Base-by-base conservation (phyloP, 2,329 filamentous ascomycete species). In the Chalara sp. region DNA sequence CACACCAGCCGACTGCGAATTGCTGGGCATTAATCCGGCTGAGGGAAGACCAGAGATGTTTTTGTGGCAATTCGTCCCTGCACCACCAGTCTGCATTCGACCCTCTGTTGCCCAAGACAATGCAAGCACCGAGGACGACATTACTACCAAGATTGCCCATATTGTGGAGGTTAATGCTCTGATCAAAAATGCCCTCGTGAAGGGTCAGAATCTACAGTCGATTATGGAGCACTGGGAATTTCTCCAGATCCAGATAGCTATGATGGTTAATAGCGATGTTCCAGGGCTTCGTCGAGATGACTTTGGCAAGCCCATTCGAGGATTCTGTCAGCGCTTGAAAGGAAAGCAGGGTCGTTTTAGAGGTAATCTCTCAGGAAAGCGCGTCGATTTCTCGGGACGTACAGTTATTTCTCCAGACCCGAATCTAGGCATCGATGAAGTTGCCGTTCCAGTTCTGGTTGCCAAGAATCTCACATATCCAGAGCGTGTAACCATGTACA, bases 161-260 rank as follows among this genome's bases (percentile, higher is more conserved):
- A 97, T 99, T 57, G 86, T 96, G 7, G 89, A 95, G 62, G 89
- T 95, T 56, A 96, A 91, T 64, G 86, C 87, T 49, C 81, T 95
- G 60, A 89, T 99, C 56, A 84, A 87, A 46, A 86, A 88, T 28
- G 89, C 89, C 0, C 69, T 97, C 12, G 78, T 86, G 54, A 90
- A 89, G 59, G 92, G 92, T 7, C 87, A 91, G 11, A 83, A 89
- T 0, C 79, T 99, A 2, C 81, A 87, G 58, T 95, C 89, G 1
- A 87, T 97, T 51, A 95, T 97, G 84, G 93, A 99, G 66, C 90
- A 96, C 61, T 99, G 93, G 93, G 93, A 99, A 65, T 97, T 92
- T 63, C 74, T 99, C 54, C 92, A 97, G 64, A 78, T 96, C 6
- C 91, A 97, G 63, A 87, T 97, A 53, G 93, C 92, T 54, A 90